Base-by-base conservation (phyloP, 139 green algal species). In the Auxenochlorella protothecoides region DNA sequence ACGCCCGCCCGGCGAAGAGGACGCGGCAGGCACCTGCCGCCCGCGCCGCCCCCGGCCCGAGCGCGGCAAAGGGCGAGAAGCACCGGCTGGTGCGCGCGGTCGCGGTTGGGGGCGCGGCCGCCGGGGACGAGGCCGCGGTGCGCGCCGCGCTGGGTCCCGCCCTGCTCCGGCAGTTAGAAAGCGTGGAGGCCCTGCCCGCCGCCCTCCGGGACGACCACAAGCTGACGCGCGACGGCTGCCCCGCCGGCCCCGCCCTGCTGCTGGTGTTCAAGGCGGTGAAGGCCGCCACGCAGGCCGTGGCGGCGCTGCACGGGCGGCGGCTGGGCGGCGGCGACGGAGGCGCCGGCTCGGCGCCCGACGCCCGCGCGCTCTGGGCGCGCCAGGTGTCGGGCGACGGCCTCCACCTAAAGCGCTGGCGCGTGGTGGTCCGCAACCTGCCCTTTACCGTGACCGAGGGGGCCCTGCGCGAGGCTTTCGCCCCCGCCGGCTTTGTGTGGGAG, bases 401-500 rank as follows among this genome's bases (percentile, higher is more conserved):
- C 13, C 83, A 93, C 63, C 74, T 94, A 3, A 95, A 96, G 76
- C 86, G 87, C 69, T 97, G 89, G 89, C 82, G 91, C 54, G n/a
- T 97, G 59, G 94, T 97, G 65, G 67, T 97, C 5, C 83, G 92
- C 51, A 97, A 97, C 78, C 78, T 97, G 75, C 74, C 91, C 5
- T 97, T 96, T 71, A 79, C 87, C 76, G 87, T 91, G 68, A 84
- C 70, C 5, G 89, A 95, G 73, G 71, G 64, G 0, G 69, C 80
- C 12, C 66, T 96, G 73, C 67, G 70, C 5, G 5, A 72, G 55
- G 63, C 80, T 3, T 76, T 92, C 51, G 14, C 64, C 27, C 63
- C 70, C 0, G 80, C 80, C 0, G 89, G 89, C 27, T 90, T 91
- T 72, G 79, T 93, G 56, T 95, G 89, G 89, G 82, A 91, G 68